phyloP scores from a whole-genome alignment of 2,329 filamentous ascomycete genomes.

The Chrysoporthe puriensis region DNA sequence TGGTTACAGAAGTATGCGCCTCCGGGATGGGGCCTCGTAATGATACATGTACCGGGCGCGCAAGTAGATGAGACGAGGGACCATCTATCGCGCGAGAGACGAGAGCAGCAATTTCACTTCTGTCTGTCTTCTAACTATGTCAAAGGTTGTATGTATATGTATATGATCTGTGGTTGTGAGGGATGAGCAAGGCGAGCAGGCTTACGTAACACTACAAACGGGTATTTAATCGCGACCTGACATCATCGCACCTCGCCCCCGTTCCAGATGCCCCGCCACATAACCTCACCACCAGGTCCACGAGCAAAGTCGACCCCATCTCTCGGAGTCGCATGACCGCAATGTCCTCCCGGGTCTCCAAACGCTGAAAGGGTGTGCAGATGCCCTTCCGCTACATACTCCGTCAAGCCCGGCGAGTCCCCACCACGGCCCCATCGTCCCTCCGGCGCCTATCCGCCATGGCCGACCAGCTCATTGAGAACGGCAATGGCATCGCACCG shows the following conservation, averaged over 20 bases:
- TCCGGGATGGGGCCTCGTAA: too few species aligned
- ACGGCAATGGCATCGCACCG: slow-evolving; percentile 21
- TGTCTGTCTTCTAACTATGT: too few species aligned
- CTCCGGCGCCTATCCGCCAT: slow-evolving; percentile 20
- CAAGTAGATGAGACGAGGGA: too few species aligned
- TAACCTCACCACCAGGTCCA: neutral
- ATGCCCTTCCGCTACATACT: slow-evolving; percentile 24
- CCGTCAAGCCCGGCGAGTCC: slow-evolving; percentile 20
- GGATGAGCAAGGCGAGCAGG: neutral
- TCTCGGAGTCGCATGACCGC: neutral
- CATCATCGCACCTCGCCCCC: too few species aligned
- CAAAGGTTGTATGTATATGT: too few species aligned
- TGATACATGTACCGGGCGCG: too few species aligned
- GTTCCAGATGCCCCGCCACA: neutral
- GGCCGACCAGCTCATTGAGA: slow-evolving; percentile 24
- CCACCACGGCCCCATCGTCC: neutral
- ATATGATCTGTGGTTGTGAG: neutral
- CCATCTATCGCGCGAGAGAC: too few species aligned
- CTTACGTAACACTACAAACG: neutral
- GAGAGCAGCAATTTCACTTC: too few species aligned
- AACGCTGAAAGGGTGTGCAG: neutral
- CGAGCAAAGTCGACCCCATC: neutral
- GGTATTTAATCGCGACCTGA: too few species aligned
- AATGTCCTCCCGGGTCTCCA: neutral
- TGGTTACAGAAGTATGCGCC: too few species aligned